These are phyloP conservation scores for Plectranthus barbatus DNA, from an alignment of 257 asterid species.

Conservation along the genomic window DNA sequence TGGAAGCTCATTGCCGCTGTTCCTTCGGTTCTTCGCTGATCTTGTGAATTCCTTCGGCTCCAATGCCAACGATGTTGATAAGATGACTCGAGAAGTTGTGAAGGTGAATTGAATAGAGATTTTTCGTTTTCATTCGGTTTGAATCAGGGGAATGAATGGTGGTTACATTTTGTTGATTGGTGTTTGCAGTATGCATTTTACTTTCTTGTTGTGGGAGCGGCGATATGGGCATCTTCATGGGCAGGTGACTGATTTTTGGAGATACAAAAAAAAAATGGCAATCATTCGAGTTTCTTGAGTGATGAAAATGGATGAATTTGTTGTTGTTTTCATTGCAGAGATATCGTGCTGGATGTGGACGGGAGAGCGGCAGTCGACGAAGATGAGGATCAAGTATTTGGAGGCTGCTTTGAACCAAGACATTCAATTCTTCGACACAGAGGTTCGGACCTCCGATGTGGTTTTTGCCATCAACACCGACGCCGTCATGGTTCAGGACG, in stretches of 20 bases:
- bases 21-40: slow-evolving; percentile 97
- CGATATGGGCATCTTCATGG: slow-evolving; percentile 99
- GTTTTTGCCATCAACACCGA: slow-evolving; percentile 91
- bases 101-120: slow-evolving; percentile 32
- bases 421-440: slow-evolving; percentile 72
- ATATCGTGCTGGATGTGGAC: slow-evolving; percentile 99
- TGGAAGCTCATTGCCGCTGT: slow-evolving; percentile 88
- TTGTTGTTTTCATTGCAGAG: slow-evolving; percentile 30
- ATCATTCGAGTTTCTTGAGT: neutral
- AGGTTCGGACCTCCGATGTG: slow-evolving; percentile 84
- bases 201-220: slow-evolving; percentile 99
- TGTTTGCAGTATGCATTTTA: slow-evolving; percentile 85
- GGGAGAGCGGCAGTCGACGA: slow-evolving; percentile 89
- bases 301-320: neutral
- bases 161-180: neutral
- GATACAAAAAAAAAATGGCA: neutral
- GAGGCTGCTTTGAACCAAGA: slow-evolving; percentile 88
- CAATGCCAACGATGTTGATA: slow-evolving; percentile 79
- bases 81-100: slow-evolving; percentile 88
- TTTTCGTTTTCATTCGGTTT: neutral
- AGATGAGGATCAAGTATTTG: slow-evolving; percentile 77
- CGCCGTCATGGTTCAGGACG: slow-evolving; percentile 90
- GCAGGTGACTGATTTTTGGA: slow-evolving; percentile 48
- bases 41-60: slow-evolving; percentile 95
- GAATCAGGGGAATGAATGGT: neutral